phyloP scores from a whole-genome alignment of 2,329 filamentous ascomycete genomes.

The Botryotinia globosa region DNA sequence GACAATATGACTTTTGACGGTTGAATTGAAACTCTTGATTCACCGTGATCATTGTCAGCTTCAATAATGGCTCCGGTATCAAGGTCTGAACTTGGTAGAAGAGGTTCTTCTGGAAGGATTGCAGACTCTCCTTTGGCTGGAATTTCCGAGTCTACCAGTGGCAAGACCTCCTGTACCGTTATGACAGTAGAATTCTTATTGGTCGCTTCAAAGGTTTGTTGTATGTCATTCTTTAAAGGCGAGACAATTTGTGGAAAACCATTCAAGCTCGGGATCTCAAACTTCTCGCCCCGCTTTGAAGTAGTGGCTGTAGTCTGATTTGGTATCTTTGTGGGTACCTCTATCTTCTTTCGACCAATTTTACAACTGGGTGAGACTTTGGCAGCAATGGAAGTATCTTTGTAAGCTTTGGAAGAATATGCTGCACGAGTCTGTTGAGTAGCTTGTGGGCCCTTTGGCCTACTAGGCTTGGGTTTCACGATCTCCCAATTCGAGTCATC shows the following conservation, averaged over 20 bases:
- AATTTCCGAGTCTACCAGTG: neutral
- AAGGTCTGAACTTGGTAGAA: neutral
- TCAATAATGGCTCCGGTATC: no score
- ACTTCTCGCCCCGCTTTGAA: neutral
- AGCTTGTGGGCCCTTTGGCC: neutral
- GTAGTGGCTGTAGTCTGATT: neutral
- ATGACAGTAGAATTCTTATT: neutral
- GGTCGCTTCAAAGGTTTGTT: no score
- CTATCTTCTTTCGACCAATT: neutral
- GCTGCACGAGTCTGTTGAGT: neutral
- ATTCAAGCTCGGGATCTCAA: neutral
- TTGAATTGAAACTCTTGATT: neutral
- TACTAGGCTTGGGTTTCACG: conserved; percentile 3
- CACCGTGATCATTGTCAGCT: no score
- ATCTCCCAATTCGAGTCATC: conserved; percentile 5
- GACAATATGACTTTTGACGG: neutral
- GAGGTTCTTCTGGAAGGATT: neutral
- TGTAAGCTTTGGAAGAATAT: neutral
- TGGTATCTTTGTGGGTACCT: neutral
- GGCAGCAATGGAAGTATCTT: neutral
- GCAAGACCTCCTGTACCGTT: neutral
- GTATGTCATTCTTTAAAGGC: neutral
- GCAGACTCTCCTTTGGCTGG: neutral
- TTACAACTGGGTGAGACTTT: neutral
- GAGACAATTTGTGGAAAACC: neutral